Percentiles rank a stretch among this genome's conserved stretches.
Conservation (phyloP, 768 basidiomycete genomes). For the Xanthoconium purpureum region DNA sequence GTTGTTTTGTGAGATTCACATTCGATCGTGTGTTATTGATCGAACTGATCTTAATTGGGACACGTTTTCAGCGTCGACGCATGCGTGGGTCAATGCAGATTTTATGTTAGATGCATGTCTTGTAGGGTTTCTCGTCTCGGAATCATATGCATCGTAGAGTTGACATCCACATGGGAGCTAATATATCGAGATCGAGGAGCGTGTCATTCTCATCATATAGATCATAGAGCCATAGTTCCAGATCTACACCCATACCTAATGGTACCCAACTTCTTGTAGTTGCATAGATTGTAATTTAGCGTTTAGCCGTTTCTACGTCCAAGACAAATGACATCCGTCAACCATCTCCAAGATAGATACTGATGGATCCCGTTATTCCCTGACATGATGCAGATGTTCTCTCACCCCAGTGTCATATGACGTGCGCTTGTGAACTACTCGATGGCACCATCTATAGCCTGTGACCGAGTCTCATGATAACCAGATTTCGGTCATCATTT, state of each 20-base stretch:
- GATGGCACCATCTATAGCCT: not conserved
- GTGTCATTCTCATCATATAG: conserved; percentile 4
- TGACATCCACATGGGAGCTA: not conserved
- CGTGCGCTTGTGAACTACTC: not conserved
- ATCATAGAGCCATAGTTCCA: conserved; percentile 11
- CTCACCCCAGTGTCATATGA: conserved; percentile 12
- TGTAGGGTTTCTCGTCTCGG: conserved; percentile 84
- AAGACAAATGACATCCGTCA: too few relatives aligned
- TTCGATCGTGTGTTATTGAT: not conserved
- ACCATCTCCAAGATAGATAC: too few relatives aligned
- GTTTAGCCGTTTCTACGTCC: not conserved
- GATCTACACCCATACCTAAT: not conserved
- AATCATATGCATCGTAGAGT: conserved; percentile 48
- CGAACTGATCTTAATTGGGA: conserved; percentile 1
- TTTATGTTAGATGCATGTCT: conserved; percentile 92
- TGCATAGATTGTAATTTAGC: not conserved
- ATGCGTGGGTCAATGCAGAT: conserved; percentile 97
- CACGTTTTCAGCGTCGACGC: conserved; percentile 66
- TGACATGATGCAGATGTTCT: not conserved
- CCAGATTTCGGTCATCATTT: too few relatives aligned
- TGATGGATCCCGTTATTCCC: too few relatives aligned
- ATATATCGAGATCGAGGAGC: not conserved
- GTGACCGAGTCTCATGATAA: too few relatives aligned
- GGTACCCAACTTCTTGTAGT: not conserved
- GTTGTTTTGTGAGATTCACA: conserved; percentile 72